Evolutionary conservation across 2,329 filamentous ascomycete species (phyloP).

Genomic region (Chlorencoelia australis): DNA sequence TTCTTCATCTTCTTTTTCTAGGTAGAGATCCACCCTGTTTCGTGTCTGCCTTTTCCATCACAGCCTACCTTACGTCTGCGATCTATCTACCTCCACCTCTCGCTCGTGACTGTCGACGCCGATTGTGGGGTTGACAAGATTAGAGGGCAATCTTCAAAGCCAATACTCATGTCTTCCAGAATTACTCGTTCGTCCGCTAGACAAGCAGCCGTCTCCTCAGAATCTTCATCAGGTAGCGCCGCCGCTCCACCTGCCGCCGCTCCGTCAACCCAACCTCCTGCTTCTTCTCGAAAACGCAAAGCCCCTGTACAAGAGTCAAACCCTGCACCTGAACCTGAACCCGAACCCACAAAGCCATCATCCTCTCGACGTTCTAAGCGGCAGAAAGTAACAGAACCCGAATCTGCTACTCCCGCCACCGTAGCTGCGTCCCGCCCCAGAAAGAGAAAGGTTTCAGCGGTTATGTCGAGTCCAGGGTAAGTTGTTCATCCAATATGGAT

Average conservation of each 20-base stretch:
- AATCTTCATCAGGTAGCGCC: constrained; percentile 31
- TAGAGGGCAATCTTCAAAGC: constrained; percentile 9
- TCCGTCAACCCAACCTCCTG: constrained; percentile 35
- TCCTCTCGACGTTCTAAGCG: constrained; percentile 58
- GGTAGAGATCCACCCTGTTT: constrained; percentile 14
- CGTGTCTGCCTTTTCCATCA: constrained; percentile 5
- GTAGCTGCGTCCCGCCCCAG: constrained; percentile 38
- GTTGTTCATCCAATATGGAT: constrained; percentile 19
- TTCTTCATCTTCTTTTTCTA: constrained; percentile 9
- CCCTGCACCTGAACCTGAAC: constrained; percentile 31
- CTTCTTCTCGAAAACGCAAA: constrained; percentile 67
- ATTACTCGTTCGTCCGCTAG: constrained; percentile 91
- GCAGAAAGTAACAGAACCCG: constrained; percentile 50
- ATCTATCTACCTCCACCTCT: constrained; percentile 6
- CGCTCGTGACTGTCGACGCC: constrained; percentile 10
- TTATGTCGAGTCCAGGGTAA: constrained; percentile 69
- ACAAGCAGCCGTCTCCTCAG: constrained; percentile 56
- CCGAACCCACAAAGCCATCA: constrained; percentile 28
- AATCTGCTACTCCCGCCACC: constrained; percentile 28
- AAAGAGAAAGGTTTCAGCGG: constrained; percentile 50
- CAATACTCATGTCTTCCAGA: constrained; percentile 86
- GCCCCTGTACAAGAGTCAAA: constrained; percentile 43
- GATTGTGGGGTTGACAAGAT: constrained; percentile 12
- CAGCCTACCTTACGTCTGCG: constrained; percentile 5
- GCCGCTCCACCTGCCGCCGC: constrained; percentile 28